Conservation (phyloP, 441 rosid genomes). For the Gossypium schwendimanii region DNA sequence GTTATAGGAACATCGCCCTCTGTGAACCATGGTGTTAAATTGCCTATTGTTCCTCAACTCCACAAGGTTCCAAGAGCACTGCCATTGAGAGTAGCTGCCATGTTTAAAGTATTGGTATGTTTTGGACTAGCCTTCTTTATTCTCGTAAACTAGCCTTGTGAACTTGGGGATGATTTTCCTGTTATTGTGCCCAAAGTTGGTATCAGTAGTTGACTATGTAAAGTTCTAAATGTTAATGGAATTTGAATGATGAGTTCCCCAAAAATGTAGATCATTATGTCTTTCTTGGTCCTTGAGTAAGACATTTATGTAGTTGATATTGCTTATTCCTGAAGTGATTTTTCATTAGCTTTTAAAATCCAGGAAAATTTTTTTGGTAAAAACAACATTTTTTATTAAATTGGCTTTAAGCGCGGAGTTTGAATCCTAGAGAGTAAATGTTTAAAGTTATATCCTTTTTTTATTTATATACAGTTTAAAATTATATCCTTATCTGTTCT, state of each 20-base stretch:
- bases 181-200: background rate
- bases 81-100: slow-evolving; percentile 82
- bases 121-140: background rate
- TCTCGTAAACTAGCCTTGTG: background rate
- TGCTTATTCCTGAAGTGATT: background rate
- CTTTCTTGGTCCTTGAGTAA: background rate
- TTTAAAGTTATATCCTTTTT: background rate
- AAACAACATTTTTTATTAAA: background rate
- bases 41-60: slow-evolving; percentile 75
- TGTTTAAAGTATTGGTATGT: slow-evolving; percentile 84
- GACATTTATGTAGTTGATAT: slow-evolving; percentile 6
- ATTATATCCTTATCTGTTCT: background rate
- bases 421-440: background rate
- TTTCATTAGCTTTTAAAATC: background rate
- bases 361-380: background rate
- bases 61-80: slow-evolving; percentile 52
- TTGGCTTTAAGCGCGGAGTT: background rate
- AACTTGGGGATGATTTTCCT: background rate
- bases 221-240: background rate
- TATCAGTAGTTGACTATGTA: background rate
- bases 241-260: background rate
- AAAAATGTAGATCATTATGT: background rate
- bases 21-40: slow-evolving; percentile 31
- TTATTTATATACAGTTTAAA: background rate
- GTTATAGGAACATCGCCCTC: slow-evolving; percentile 59